These are phyloP conservation scores for Aristolochia contorta DNA, from an alignment of 164 flowering plant genomes.

Conservation along the genomic window DNA sequence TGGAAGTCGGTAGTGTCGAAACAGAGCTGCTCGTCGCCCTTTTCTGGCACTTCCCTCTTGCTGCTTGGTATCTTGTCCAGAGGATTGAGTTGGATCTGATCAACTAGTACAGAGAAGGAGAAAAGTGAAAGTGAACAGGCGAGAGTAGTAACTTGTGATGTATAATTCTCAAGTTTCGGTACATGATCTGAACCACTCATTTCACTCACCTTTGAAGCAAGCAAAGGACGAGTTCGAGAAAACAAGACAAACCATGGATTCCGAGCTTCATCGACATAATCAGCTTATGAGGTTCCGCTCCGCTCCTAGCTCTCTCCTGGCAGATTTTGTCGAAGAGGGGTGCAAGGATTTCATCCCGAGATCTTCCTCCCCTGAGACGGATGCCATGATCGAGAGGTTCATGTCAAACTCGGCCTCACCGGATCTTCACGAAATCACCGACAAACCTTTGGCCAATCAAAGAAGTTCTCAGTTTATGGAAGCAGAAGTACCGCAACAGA, in stretches of 20 bases:
- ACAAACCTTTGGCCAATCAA: constrained; percentile 6
- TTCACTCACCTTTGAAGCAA: constrained; percentile 15
- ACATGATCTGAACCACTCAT: constrained; percentile 14
- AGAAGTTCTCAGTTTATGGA: constrained; percentile 10
- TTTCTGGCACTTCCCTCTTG: no score
- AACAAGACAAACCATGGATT: constrained; percentile 16
- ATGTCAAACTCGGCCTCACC: constrained; percentile 12
- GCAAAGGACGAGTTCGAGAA: constrained; percentile 11
- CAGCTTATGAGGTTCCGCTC: constrained; percentile 35
- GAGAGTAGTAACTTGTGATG: constrained; percentile 3
- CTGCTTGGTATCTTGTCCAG: no score
- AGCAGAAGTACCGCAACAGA: constrained; percentile 3
- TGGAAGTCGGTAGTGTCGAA: no score
- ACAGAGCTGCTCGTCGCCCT: no score
- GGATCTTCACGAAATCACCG: constrained; percentile 14
- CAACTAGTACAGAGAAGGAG: no score
- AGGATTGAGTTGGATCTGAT: no score
- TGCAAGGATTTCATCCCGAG: constrained; percentile 18
- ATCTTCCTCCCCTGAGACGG: constrained; percentile 26
- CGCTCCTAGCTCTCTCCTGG: constrained; percentile 39
- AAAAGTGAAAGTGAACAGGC: no score
- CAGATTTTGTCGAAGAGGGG: constrained; percentile 14
- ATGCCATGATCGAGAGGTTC: constrained; percentile 24
- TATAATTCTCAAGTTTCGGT: constrained; percentile 7
- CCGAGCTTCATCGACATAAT: constrained; percentile 13